These are phyloP conservation scores for Chrysosporium queenslandicum DNA, from an alignment of 2,329 filamentous ascomycete species.

Conservation along the genomic window DNA sequence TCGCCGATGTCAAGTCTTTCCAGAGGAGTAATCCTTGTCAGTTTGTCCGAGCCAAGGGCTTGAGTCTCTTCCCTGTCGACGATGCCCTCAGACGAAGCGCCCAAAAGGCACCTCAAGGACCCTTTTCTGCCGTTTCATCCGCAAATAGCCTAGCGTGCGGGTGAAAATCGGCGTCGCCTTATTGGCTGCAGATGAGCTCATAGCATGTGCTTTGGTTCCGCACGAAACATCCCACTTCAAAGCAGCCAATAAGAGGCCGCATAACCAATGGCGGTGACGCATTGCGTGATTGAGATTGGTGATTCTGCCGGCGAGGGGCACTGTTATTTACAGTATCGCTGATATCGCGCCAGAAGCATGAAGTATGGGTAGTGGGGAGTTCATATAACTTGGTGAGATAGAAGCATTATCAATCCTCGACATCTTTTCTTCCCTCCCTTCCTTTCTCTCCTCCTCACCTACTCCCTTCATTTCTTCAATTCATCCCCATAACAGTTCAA, in stretches of 20 bases:
- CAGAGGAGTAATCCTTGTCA: no score
- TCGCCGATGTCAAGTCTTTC: no score
- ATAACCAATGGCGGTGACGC: neutral
- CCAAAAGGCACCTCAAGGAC: no score
- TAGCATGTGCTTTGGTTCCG: slow-evolving; percentile 2
- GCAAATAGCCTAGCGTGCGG: slow-evolving; percentile 10
- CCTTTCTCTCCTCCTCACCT: neutral
- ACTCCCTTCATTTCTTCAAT: neutral
- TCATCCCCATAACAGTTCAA: neutral
- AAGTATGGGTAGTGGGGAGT: neutral
- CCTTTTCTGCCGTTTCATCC: slow-evolving; percentile 2
- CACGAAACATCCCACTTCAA: slow-evolving; percentile 22
- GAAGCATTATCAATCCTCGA: no score
- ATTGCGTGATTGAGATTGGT: neutral
- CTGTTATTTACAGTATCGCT: neutral
- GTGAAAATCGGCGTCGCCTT: neutral
- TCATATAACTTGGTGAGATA: neutral
- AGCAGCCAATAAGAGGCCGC: slow-evolving; percentile 22
- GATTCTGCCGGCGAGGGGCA: slow-evolving; percentile 22
- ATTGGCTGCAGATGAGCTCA: slow-evolving; percentile 12
- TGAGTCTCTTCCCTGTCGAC: no score
- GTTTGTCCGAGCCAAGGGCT: no score
- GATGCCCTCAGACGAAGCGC: no score
- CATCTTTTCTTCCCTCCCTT: neutral
- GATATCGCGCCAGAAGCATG: neutral